Conservation (phyloP, 805 yeast genomes). For the Ogataea populi-albae region DNA sequence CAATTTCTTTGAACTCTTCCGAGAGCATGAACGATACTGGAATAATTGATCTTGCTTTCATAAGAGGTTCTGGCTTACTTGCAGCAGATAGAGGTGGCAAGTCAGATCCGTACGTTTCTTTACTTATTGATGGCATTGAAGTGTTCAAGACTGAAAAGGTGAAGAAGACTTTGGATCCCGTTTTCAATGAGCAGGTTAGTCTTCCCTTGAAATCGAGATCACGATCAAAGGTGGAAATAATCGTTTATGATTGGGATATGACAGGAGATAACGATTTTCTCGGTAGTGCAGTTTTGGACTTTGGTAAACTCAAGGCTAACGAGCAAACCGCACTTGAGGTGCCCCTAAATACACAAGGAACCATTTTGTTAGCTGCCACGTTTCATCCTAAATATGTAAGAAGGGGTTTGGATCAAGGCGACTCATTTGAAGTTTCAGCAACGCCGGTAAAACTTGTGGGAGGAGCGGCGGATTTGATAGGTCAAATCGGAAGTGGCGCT, state of each 20-base stretch:
- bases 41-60: slow-evolving; percentile 49
- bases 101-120: slow-evolving; percentile 65
- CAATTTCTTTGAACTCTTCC: slow-evolving; percentile 47
- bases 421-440: slow-evolving; percentile 40
- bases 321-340: slow-evolving; percentile 42
- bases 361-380: slow-evolving; percentile 47
- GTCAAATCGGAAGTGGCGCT: slow-evolving; percentile 38
- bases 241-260: slow-evolving; percentile 75
- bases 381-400: slow-evolving; percentile 67
- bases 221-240: slow-evolving; percentile 45
- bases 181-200: slow-evolving; percentile 66
- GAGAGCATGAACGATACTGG: slow-evolving; percentile 75
- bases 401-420: slow-evolving; percentile 52
- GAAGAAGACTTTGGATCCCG: slow-evolving; percentile 68
- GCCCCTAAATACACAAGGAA: slow-evolving; percentile 63
- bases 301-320: slow-evolving; percentile 46
- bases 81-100: slow-evolving; percentile 72
- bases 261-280: slow-evolving; percentile 64
- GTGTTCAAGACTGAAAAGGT: slow-evolving; percentile 57
- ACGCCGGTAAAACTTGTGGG: slow-evolving; percentile 49
- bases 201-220: slow-evolving; percentile 64
- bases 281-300: slow-evolving; percentile 51
- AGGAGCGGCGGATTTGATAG: slow-evolving; percentile 39
- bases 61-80: slow-evolving; percentile 51
- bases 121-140: slow-evolving; percentile 53